Percentiles rank a stretch among this genome's conserved stretches.
Evolutionary conservation across 331 rosid species (phyloP).

Genomic region (Saraca asoca): DNA sequence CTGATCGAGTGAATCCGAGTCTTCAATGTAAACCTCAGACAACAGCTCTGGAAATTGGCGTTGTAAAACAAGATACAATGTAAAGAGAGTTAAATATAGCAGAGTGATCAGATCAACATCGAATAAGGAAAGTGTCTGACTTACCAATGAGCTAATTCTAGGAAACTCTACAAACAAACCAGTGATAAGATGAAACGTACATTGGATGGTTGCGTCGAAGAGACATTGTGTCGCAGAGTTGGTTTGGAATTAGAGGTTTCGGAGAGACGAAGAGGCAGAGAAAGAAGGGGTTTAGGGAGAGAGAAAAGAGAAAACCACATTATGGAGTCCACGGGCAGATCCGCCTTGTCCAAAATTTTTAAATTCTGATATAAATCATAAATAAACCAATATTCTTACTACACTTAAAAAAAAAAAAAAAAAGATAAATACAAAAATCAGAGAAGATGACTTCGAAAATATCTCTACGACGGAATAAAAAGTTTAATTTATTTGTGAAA

Average conservation of each 20-base stretch:
- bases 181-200: conserved; percentile 18
- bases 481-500: too few species aligned
- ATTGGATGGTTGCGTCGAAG: conserved; percentile 27
- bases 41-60: conserved; percentile 1
- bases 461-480: too few species aligned
- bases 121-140: conserved; percentile 13
- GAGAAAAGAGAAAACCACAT: too few species aligned
- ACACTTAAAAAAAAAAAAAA: too few species aligned
- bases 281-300: conserved; percentile 31
- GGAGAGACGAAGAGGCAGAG: conserved; percentile 36
- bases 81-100: not conserved
- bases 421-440: too few species aligned
- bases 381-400: too few species aligned
- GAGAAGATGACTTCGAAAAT: too few species aligned
- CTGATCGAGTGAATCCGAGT: conserved; percentile 9
- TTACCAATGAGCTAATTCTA: conserved; percentile 57
- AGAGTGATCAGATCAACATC: conserved; percentile 46
- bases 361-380: too few species aligned
- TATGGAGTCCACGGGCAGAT: too few species aligned
- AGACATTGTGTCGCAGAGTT: conserved; percentile 27
- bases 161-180: conserved; percentile 31
- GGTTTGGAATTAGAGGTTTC: conserved; percentile 39
- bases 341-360: too few species aligned
- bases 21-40: not conserved
- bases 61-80: not conserved